Evolutionary conservation across 805 yeast species (phyloP).

Genomic region (Blastobotrys chiropterorum): DNA sequence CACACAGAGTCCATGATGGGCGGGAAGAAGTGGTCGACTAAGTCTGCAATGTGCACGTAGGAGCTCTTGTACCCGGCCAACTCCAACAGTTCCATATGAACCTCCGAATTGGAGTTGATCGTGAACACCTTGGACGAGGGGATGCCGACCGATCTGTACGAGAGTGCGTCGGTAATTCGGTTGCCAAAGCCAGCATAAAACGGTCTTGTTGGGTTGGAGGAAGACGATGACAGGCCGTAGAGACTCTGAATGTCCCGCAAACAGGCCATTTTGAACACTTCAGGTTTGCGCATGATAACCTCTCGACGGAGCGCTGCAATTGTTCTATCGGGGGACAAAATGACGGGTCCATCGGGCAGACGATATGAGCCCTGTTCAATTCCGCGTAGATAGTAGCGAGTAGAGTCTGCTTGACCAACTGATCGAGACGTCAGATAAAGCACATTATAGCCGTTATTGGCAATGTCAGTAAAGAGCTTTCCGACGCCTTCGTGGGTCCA

Average conservation of each 20-base stretch:
- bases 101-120: slow-evolving; percentile 94
- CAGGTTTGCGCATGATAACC: slow-evolving; percentile 90
- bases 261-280: slow-evolving; percentile 98
- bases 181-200: slow-evolving; percentile 98
- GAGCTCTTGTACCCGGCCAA: slow-evolving; percentile 88
- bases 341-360: slow-evolving; percentile 88
- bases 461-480: slow-evolving; percentile 78
- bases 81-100: slow-evolving; percentile 92
- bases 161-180: slow-evolving; percentile 90
- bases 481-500: slow-evolving; percentile 99
- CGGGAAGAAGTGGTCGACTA: slow-evolving; percentile 96
- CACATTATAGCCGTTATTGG: slow-evolving; percentile 83
- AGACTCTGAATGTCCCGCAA: slow-evolving; percentile 74
- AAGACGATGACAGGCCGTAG: slow-evolving; percentile 43
- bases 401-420: slow-evolving; percentile 91
- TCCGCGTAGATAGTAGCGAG: slow-evolving; percentile 74
- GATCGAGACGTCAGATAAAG: slow-evolving; percentile 92
- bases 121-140: slow-evolving; percentile 94
- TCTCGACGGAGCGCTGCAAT: slow-evolving; percentile 92
- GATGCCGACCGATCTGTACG: slow-evolving; percentile 87
- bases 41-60: slow-evolving; percentile 82
- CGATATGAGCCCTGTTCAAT: slow-evolving; percentile 69
- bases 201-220: slow-evolving; percentile 38
- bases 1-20: slow-evolving; percentile 47
- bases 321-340: slow-evolving; percentile 90